phyloP scores from a whole-genome alignment of 345 rosid genomes.

The Noccaea bulbosa region DNA sequence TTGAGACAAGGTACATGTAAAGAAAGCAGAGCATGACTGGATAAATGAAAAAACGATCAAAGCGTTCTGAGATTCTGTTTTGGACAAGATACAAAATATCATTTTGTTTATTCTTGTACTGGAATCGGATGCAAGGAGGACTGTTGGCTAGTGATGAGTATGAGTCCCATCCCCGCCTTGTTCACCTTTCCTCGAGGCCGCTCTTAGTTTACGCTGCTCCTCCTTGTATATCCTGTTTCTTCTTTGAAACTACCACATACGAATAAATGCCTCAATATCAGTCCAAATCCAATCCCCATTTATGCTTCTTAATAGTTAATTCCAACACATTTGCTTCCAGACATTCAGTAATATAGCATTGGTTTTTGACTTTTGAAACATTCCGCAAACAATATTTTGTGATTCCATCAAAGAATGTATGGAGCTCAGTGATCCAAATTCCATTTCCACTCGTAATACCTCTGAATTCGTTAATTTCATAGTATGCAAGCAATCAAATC shows the following conservation, averaged over 20 bases:
- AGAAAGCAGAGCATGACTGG: slow-evolving; percentile 20
- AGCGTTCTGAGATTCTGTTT: slow-evolving; percentile 23
- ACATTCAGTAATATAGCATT: background rate
- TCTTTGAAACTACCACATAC: slow-evolving; percentile 69
- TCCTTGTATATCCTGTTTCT: slow-evolving; percentile 96
- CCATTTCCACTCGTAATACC: background rate
- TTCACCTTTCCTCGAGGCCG: slow-evolving; percentile 68
- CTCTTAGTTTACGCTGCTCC: slow-evolving; percentile 91
- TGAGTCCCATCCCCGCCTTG: slow-evolving; percentile 53
- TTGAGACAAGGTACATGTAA: slow-evolving; percentile 12
- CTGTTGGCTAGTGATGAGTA: slow-evolving; percentile 47
- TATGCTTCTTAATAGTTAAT: background rate
- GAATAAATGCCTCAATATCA: background rate
- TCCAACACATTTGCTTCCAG: background rate
- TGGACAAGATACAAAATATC: slow-evolving; percentile 30
- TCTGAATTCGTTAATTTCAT: background rate
- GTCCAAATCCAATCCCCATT: background rate
- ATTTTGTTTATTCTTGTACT: slow-evolving; percentile 15
- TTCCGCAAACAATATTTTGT: background rate
- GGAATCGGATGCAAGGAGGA: slow-evolving; percentile 10
- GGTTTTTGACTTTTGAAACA: background rate
- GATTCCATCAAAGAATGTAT: background rate
- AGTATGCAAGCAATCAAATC: slow-evolving; percentile 1
- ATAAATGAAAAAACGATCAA: slow-evolving; percentile 6
- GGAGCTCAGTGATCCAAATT: background rate